phyloP scores from a whole-genome alignment of 768 basidiomycete genomes.

The Sarcodon sp. region DNA sequence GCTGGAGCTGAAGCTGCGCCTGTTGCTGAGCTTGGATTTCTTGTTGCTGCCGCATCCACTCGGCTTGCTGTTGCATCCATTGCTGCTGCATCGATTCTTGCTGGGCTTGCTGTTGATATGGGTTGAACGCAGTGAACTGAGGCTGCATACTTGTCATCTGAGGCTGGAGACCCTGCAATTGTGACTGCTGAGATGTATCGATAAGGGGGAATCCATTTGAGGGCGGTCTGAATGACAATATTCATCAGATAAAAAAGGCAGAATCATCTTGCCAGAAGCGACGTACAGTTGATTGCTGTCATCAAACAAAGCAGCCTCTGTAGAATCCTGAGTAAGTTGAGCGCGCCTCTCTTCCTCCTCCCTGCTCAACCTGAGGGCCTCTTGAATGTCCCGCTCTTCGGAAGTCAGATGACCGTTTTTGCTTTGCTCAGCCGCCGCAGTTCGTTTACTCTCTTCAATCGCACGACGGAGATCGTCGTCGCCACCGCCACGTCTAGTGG shows the following conservation, averaged over 20 bases:
- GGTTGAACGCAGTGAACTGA: constrained; percentile 89
- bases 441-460: constrained; percentile 82
- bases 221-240: constrained; percentile 2
- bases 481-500: constrained; percentile 8
- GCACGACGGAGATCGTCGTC: constrained; percentile 81
- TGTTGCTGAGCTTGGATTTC: constrained; percentile 36
- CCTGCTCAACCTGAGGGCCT: constrained; percentile 76
- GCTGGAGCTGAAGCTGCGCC: constrained; percentile 31
- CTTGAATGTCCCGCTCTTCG: constrained; percentile 75
- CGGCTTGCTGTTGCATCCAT: constrained; percentile 17
- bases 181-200: constrained; percentile 40
- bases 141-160: constrained; percentile 69
- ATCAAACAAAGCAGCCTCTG: constrained; percentile 71
- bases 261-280: background rate
- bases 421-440: constrained; percentile 56
- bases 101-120: constrained; percentile 85
- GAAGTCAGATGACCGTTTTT: constrained; percentile 24
- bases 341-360: constrained; percentile 80
- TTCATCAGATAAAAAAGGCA: constrained; percentile 2
- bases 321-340: constrained; percentile 60
- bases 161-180: constrained; percentile 44
- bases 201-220: constrained; percentile 45
- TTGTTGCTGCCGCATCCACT: constrained; percentile 39
- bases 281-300: constrained; percentile 72
- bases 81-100: constrained; percentile 70